phyloP scores from a whole-genome alignment of 2,329 filamentous ascomycete species.

The Helicocarpus griseus region DNA sequence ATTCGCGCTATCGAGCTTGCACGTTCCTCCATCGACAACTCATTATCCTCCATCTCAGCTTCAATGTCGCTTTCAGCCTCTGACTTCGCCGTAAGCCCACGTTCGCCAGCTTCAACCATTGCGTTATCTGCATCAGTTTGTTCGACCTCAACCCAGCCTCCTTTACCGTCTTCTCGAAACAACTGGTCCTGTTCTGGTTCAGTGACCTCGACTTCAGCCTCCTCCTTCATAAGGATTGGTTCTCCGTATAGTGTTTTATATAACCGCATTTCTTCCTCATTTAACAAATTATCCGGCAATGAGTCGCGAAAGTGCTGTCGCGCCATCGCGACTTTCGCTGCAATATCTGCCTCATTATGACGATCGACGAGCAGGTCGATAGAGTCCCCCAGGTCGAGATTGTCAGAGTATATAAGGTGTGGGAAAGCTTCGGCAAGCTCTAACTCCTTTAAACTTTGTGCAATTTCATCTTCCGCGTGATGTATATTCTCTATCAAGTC shows the following conservation, averaged over 20 bases:
- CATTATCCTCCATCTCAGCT: conserved; percentile 8
- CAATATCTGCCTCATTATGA: conserved; percentile 23
- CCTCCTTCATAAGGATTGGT: conserved; percentile 41
- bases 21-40: conserved; percentile 7
- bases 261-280: conserved; percentile 58
- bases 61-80: conserved; percentile 2
- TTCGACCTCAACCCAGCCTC: conserved; percentile 27
- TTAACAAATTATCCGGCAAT: conserved; percentile 62
- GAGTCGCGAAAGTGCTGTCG: conserved; percentile 68
- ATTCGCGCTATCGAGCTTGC: conserved; percentile 1
- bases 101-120: conserved; percentile 9
- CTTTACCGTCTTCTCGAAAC: conserved; percentile 29
- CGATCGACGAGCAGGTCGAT: conserved; percentile 22
- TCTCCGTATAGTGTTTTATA: conserved; percentile 76
- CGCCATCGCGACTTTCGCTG: conserved; percentile 52
- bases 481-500: conserved; percentile 29
- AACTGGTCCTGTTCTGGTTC: conserved; percentile 23
- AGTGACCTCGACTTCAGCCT: conserved; percentile 19
- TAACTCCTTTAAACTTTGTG: conserved; percentile 26
- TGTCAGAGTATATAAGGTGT: conserved; percentile 16
- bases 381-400: conserved; percentile 20
- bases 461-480: conserved; percentile 25
- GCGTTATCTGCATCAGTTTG: conserved; percentile 22
- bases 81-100: background rate
- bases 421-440: conserved; percentile 21